Conservation (phyloP, 768 basidiomycete genomes). For the Termitomyces titanicus region DNA sequence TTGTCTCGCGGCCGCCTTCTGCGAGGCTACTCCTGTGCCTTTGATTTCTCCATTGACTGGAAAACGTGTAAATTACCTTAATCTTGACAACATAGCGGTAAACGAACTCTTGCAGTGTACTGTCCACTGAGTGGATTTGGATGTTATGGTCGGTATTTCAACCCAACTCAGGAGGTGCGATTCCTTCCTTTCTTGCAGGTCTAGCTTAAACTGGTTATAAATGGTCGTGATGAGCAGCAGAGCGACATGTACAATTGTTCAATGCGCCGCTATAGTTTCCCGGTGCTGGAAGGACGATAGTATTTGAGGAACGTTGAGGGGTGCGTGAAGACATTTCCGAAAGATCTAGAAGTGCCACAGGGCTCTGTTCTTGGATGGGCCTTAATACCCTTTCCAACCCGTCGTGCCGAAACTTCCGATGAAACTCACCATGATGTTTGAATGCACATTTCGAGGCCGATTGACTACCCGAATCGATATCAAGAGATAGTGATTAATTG, state of each 20-base stretch:
- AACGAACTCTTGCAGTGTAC: slow-evolving; percentile 18
- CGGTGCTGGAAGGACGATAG: slow-evolving; percentile 6
- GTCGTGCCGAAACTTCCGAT: slow-evolving; percentile 4
- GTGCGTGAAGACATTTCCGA: slow-evolving; percentile 1
- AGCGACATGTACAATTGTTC: slow-evolving; percentile 13
- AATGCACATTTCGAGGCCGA: neutral
- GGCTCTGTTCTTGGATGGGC: neutral
- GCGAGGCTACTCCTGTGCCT: slow-evolving; percentile 15
- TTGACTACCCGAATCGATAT: neutral
- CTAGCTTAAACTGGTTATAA: slow-evolving; percentile 1
- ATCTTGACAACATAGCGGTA: neutral
- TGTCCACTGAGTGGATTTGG: slow-evolving; percentile 13
- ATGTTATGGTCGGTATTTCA: slow-evolving; percentile 7
- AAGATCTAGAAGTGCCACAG: neutral
- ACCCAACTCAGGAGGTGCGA: slow-evolving; percentile 17
- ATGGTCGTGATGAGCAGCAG: neutral
- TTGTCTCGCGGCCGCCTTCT: slow-evolving; percentile 17
- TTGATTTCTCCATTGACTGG: slow-evolving; percentile 15
- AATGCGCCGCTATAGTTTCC: slow-evolving; percentile 17
- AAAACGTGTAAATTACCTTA: neutral
- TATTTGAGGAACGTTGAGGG: slow-evolving; percentile 1
- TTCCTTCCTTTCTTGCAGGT: slow-evolving; percentile 16
- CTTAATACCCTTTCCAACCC: neutral
- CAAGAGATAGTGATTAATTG: neutral
- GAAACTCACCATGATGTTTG: neutral